A percentile compares a stretch with the other conserved stretches of the same genome.
Evolutionary conservation across 345 rosid species (phyloP).

Genomic region (Eutrema japonicum): DNA sequence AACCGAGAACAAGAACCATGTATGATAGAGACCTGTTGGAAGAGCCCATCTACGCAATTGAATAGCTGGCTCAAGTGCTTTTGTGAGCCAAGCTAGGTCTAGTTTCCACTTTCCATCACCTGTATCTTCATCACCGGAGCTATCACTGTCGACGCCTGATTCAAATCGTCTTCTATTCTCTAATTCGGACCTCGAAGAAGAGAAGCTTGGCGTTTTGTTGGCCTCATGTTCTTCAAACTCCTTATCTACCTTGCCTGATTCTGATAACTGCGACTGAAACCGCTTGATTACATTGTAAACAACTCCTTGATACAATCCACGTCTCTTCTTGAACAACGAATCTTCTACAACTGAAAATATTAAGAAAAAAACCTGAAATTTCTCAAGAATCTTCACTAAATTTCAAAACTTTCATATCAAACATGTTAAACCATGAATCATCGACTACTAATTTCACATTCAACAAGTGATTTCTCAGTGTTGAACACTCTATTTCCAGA

Average conservation of each 20-base stretch:
- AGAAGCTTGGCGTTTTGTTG: conserved; percentile 38
- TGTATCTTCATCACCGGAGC: conserved; percentile 56
- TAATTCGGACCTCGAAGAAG: conserved; percentile 40
- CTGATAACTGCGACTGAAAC: conserved; percentile 54
- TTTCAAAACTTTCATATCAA: conserved; percentile 15
- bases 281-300: conserved; percentile 51
- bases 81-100: conserved; percentile 81
- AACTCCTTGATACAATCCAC: conserved; percentile 47
- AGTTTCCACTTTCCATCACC: conserved; percentile 65
- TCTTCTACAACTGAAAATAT: conserved; percentile 27
- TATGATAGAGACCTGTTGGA: conserved; percentile 61
- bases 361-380: neutral
- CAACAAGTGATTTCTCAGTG: neutral
- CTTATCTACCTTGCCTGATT: conserved; percentile 41
- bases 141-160: conserved; percentile 43
- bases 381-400: conserved; percentile 12
- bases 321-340: conserved; percentile 43
- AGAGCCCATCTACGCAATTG: conserved; percentile 80
- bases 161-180: conserved; percentile 37
- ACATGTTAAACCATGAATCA: neutral
- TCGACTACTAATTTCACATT: neutral
- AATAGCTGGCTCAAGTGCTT: conserved; percentile 78
- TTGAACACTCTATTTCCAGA: neutral
- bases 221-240: conserved; percentile 35
- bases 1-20: neutral